phyloP scores from a whole-genome alignment of 2,329 filamentous ascomycete species.

The Neurospora sp. region DNA sequence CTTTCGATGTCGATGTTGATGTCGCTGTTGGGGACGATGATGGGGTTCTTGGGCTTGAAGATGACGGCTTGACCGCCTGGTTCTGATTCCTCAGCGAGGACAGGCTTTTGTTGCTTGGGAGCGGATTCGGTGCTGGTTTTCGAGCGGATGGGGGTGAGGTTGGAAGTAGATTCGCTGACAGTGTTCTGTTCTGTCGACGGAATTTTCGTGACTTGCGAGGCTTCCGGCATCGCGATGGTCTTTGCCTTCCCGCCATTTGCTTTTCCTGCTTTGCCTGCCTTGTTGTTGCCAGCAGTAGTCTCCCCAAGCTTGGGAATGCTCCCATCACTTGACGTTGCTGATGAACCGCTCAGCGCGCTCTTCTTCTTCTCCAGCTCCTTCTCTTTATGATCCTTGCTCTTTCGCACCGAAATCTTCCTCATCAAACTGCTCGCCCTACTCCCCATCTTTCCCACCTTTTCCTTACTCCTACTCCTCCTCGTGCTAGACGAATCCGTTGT shows the following conservation, averaged over 20 bases:
- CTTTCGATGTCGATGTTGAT: constrained; percentile 86
- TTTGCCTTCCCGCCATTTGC: constrained; percentile 16
- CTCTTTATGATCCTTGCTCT: neutral
- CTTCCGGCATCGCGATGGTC: constrained; percentile 19
- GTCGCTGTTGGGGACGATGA: constrained; percentile 71
- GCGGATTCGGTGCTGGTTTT: neutral
- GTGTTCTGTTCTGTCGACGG: neutral
- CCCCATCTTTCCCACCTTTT: constrained; percentile 12
- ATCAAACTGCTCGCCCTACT: constrained; percentile 20
- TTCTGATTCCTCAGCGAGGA: constrained; percentile 31
- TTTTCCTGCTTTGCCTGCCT: constrained; percentile 10
- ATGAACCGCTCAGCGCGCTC: neutral
- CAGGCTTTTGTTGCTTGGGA: constrained; percentile 2
- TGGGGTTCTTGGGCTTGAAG: constrained; percentile 57
- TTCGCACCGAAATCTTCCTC: constrained; percentile 17
- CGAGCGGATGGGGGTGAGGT: constrained; percentile 3
- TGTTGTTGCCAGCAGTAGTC: constrained; percentile 11
- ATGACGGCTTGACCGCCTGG: constrained; percentile 64
- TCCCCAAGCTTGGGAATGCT: constrained; percentile 1
- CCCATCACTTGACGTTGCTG: neutral
- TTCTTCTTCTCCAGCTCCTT: neutral
- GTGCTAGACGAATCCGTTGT: neutral
- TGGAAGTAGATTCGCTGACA: constrained; percentile 10
- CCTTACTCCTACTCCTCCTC: neutral
- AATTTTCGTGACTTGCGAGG: neutral